phyloP scores from a whole-genome alignment of 257 asterid species.

The Mitragyna speciosa region DNA sequence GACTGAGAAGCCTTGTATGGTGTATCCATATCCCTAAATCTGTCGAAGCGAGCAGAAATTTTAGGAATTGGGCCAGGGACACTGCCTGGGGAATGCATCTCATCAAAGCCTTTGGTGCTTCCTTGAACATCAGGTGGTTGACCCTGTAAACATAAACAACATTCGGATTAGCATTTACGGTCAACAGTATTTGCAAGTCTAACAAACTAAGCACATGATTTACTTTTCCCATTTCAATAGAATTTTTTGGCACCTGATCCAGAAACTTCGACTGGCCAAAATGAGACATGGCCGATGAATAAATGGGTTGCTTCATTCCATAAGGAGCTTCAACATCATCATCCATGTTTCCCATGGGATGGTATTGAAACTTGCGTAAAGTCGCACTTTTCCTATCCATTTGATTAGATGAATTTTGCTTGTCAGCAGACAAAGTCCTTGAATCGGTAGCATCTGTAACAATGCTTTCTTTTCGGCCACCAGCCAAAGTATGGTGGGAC shows the following conservation, averaged over 20 bases:
- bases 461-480: conserved; percentile 53
- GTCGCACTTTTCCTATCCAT: conserved; percentile 45
- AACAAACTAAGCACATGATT: conserved; percentile 15
- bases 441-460: conserved; percentile 56
- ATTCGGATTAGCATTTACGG: neutral
- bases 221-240: conserved; percentile 46
- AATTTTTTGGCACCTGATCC: conserved; percentile 48
- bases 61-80: conserved; percentile 41
- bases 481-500: conserved; percentile 49
- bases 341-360: conserved; percentile 85
- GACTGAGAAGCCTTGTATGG: conserved; percentile 45
- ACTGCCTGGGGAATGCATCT: conserved; percentile 41
- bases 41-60: conserved; percentile 38
- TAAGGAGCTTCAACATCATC: conserved; percentile 48
- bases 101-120: conserved; percentile 39
- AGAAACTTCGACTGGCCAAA: conserved; percentile 49
- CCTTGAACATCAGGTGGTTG: conserved; percentile 48
- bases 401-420: conserved; percentile 56
- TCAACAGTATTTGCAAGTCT: conserved; percentile 7
- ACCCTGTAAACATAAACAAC: conserved; percentile 44
- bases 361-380: conserved; percentile 76
- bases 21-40: conserved; percentile 39
- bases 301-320: conserved; percentile 53
- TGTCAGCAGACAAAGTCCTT: conserved; percentile 46
- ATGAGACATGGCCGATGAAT: conserved; percentile 39